These are phyloP conservation scores for Pyrus hybrid DNA, from an alignment of 331 rosid genomes.

Conservation along the genomic window DNA sequence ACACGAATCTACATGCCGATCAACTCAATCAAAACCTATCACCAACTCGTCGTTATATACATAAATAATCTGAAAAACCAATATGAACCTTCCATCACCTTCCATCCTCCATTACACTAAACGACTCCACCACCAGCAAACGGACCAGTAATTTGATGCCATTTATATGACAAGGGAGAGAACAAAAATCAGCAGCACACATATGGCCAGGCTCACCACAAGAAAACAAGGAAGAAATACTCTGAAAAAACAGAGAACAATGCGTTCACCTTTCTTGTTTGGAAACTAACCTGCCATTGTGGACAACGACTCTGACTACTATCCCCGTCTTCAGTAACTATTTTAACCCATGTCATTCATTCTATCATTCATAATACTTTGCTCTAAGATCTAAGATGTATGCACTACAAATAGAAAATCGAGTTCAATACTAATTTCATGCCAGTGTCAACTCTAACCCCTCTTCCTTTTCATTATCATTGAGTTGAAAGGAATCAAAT, in stretches of 20 bases:
- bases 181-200: background rate
- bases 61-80: constrained; percentile 11
- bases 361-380: background rate
- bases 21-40: background rate
- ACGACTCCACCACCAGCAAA: background rate
- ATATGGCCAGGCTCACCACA: constrained; percentile 2
- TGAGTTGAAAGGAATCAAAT: constrained; percentile 5
- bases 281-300: background rate
- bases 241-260: background rate
- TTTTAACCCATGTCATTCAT: constrained; percentile 2
- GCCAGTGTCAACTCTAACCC: constrained; percentile 12
- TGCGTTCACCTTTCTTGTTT: background rate
- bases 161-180: constrained; percentile 6
- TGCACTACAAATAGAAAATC: constrained; percentile 4
- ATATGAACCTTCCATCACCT: constrained; percentile 4
- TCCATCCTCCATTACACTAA: constrained; percentile 10
- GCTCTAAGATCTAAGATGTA: background rate
- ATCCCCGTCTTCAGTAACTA: background rate
- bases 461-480: constrained; percentile 5
- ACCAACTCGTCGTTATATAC: constrained; percentile 15
- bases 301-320: background rate
- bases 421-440: constrained; percentile 6
- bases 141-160: constrained; percentile 4
- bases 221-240: background rate
- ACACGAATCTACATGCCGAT: background rate